Conservation (phyloP, 805 yeast genomes). For the Ogataea minuta region DNA sequence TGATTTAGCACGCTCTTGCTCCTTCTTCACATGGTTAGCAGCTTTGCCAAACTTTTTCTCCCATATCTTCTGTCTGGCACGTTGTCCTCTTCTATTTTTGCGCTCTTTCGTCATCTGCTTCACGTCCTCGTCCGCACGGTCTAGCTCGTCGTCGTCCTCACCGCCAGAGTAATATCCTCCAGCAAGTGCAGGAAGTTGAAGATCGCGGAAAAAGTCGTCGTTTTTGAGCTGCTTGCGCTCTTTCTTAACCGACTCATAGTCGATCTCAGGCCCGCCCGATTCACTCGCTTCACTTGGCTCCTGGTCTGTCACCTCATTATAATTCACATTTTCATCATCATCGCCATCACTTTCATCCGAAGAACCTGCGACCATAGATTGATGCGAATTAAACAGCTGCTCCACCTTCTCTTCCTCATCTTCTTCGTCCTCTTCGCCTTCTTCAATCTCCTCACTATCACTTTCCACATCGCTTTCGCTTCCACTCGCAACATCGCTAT, state of each 20-base stretch:
- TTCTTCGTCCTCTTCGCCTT: slow-evolving; percentile 1
- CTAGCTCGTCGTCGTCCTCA: slow-evolving; percentile 52
- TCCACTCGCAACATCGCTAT: slow-evolving; percentile 14
- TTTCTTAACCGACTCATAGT: slow-evolving; percentile 53
- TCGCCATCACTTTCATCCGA: slow-evolving; percentile 40
- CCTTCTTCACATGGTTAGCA: slow-evolving; percentile 81
- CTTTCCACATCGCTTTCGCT: slow-evolving; percentile 24
- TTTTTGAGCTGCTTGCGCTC: slow-evolving; percentile 35
- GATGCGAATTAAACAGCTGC: slow-evolving; percentile 26
- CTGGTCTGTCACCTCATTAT: slow-evolving; percentile 65
- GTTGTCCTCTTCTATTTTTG: slow-evolving; percentile 93
- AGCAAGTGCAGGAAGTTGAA: slow-evolving; percentile 65
- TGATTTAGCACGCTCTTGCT: slow-evolving; percentile 49
- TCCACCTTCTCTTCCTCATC: slow-evolving; percentile 18
- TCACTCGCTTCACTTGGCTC: slow-evolving; percentile 50
- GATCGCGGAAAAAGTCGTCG: slow-evolving; percentile 42
- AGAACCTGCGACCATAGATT: slow-evolving; percentile 39
- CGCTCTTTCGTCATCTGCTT: slow-evolving; percentile 53
- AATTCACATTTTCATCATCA: slow-evolving; percentile 36
- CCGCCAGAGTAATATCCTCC: slow-evolving; percentile 86
- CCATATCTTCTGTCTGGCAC: slow-evolving; percentile 97
- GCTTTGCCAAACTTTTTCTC: slow-evolving; percentile 79
- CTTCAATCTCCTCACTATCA: slow-evolving; percentile 7
- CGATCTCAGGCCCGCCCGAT: slow-evolving; percentile 11
- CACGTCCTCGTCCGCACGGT: slow-evolving; percentile 43